Percentiles rank a stretch among this genome's conserved stretches.
Evolutionary conservation across 2,329 filamentous ascomycete genomes (phyloP).

Genomic region (Diaporthe ampelina): DNA sequence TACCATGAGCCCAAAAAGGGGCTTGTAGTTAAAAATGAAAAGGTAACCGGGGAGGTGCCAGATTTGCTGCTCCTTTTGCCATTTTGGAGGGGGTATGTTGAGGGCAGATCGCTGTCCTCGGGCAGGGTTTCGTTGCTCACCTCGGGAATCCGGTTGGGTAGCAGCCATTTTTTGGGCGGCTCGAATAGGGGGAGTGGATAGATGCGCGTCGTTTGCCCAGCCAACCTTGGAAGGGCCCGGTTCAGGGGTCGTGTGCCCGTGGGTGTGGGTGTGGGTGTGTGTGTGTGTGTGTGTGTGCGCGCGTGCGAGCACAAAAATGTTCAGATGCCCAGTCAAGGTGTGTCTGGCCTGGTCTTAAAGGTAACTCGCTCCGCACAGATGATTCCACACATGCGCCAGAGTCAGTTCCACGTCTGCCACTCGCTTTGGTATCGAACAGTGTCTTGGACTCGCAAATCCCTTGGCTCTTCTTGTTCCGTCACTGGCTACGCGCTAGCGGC

Average conservation of each 20-base stretch:
- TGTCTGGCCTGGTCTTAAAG: constrained; percentile 29
- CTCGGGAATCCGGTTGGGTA: constrained; percentile 39
- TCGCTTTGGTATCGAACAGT: constrained; percentile 29
- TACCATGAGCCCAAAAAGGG: constrained; percentile 25
- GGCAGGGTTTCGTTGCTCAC: constrained; percentile 38
- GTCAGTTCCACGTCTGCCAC: constrained; percentile 30
- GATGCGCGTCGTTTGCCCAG: constrained; percentile 35
- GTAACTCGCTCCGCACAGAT: constrained; percentile 27
- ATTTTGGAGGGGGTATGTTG: constrained; percentile 12
- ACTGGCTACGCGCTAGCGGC: constrained; percentile 32
- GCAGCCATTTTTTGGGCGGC: constrained; percentile 38
- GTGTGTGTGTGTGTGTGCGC: constrained; percentile 3
- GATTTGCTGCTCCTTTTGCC: constrained; percentile 28
- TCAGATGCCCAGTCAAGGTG: constrained; percentile 33
- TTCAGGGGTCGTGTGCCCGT: constrained; percentile 37
- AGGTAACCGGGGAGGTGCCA: constrained; percentile 25
- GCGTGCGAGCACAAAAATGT: constrained; percentile 31
- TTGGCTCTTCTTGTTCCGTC: constrained; percentile 32
- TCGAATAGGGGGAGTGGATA: constrained; percentile 35
- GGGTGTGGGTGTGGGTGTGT: constrained; percentile 6
- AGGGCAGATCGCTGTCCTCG: constrained; percentile 34
- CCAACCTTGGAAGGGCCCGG: constrained; percentile 25
- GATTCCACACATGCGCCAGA: constrained; percentile 28
- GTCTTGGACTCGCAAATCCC: constrained; percentile 37
- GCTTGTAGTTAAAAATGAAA: constrained; percentile 13